Percentiles rank a stretch among this genome's conserved stretches.
Evolutionary conservation across 2,329 filamentous ascomycete species (phyloP).

Genomic region (Microsporum canis): DNA sequence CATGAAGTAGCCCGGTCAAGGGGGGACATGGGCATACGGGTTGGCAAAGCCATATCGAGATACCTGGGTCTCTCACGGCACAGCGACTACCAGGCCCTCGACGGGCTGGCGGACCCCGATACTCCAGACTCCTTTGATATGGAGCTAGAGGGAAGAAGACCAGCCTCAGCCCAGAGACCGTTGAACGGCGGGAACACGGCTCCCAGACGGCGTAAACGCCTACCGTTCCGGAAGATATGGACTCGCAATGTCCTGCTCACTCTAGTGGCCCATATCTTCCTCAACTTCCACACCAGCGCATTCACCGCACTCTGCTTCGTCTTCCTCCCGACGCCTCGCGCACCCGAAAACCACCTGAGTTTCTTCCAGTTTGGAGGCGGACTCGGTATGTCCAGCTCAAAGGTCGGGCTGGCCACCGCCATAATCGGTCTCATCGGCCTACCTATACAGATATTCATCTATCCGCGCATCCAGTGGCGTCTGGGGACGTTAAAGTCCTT

Average conservation of each 20-base stretch:
- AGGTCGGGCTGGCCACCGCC: constrained; percentile 67
- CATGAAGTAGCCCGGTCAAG: constrained; percentile 30
- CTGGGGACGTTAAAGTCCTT: constrained; percentile 59
- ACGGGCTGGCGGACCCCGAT: constrained; percentile 16
- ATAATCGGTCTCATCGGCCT: constrained; percentile 68
- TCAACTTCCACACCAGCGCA: constrained; percentile 62
- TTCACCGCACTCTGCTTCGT: constrained; percentile 68
- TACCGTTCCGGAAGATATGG: constrained; percentile 42
- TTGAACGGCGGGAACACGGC: constrained; percentile 3
- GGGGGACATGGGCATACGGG: constrained; percentile 31
- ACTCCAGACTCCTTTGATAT: constrained; percentile 25
- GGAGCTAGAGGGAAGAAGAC: constrained; percentile 19
- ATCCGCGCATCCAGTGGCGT: constrained; percentile 54
- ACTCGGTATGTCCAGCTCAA: constrained; percentile 57
- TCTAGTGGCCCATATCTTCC: constrained; percentile 53
- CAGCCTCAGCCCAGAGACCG: constrained; percentile 1
- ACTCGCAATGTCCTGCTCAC: constrained; percentile 45
- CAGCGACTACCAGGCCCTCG: constrained; percentile 28
- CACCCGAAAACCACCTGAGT: constrained; percentile 31
- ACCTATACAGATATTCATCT: constrained; percentile 57
- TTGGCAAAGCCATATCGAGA: constrained; percentile 27
- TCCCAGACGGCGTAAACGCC: constrained; percentile 30
- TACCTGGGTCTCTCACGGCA: constrained; percentile 18
- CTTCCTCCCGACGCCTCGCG: constrained; percentile 62
- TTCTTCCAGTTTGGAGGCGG: constrained; percentile 57